Conservation (phyloP, 2,329 filamentous ascomycete species). For the Trichoderma sp. region DNA sequence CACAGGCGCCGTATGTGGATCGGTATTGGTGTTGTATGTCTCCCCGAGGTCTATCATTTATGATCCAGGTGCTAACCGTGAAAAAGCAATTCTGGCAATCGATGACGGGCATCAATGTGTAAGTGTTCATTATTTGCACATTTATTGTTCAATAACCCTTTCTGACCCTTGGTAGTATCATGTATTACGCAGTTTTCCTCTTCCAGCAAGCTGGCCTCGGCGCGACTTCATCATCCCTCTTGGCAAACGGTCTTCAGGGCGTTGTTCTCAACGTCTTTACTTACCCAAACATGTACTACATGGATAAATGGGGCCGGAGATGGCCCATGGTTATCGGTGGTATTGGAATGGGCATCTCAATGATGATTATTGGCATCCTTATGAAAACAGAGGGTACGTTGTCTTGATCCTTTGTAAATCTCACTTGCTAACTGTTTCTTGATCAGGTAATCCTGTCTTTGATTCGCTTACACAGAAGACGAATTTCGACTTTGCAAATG, state of each 20-base stretch:
- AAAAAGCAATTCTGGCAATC: constrained; percentile 27
- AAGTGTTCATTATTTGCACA: neutral
- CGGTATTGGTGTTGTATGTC: constrained; percentile 25
- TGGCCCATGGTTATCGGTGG: constrained; percentile 26
- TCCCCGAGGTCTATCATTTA: neutral
- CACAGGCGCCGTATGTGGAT: constrained; percentile 26
- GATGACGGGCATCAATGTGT: constrained; percentile 27
- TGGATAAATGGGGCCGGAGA: constrained; percentile 26
- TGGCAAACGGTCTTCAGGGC: constrained; percentile 25
- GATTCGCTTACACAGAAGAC: constrained; percentile 24
- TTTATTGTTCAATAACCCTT: no score
- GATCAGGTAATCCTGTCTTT: constrained; percentile 20
- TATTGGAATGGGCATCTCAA: constrained; percentile 25
- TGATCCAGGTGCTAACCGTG: neutral
- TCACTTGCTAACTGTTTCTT: neutral
- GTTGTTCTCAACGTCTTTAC: constrained; percentile 27
- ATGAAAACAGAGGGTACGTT: constrained; percentile 23
- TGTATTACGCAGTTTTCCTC: constrained; percentile 26
- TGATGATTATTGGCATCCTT: constrained; percentile 25
- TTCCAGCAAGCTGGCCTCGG: constrained; percentile 26
- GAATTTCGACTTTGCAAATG: constrained; percentile 42
- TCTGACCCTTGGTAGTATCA: constrained; percentile 21
- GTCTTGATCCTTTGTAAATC: rapidly evolving
- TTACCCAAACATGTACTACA: constrained; percentile 27
- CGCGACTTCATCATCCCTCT: constrained; percentile 22